Evolutionary conservation across 2,329 filamentous ascomycete genomes (phyloP), one percentile per base, ranked within the genome.

Genomic region (Chaetoscypha palmicola): DNA sequence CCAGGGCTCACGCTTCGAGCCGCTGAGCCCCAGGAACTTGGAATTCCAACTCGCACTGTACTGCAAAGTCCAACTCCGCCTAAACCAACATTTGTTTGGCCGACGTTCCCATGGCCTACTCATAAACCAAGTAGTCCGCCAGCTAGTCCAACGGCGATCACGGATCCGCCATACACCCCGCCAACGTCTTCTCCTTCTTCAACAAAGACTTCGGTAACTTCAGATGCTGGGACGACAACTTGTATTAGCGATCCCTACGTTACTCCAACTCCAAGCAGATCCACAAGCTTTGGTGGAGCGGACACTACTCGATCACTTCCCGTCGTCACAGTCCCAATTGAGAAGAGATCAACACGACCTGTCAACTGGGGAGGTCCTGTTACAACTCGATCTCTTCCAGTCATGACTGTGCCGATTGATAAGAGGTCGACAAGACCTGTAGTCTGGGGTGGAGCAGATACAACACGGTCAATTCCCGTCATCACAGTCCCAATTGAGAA

Each of bases 21-120:
- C n/a, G n/a, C n/a, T n/a, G n/a, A n/a, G n/a, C 47, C 47, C 20
- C 47, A 49, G 22, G 33, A 7, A 4, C 41, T 49, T 21, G 47
- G 39, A 3, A 38, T 14, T 17, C 43, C 43, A 16, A 42, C 40
- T 11, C 22, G 35, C 20, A 42, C 26, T 10, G 38, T 41, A 11
- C 20, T 35, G 14, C 5, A 38, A 24, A 10, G 19, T 33, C 42
- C 36, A 23, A 23, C 20, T 20, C 30, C 28, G 12, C 8, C 16
- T 7, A 10, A 21, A 9, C 34, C 34, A n/a, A n/a, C 20, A 4
- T 12, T 22, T 21, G n/a, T 7, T 5, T 14, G 17, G 21, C n/a
- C n/a, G n/a, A n/a, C n/a, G n/a, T n/a, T n/a, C n/a, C n/a, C n/a
- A n/a, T 10, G 16, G 14, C 17, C 34, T n/a, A 9, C 34, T 11